A percentile compares a stretch with the other conserved stretches of the same genome.
Evolutionary conservation across 2,329 filamentous ascomycete genomes (phyloP).

Genomic region (Exserohilum rostratum): DNA sequence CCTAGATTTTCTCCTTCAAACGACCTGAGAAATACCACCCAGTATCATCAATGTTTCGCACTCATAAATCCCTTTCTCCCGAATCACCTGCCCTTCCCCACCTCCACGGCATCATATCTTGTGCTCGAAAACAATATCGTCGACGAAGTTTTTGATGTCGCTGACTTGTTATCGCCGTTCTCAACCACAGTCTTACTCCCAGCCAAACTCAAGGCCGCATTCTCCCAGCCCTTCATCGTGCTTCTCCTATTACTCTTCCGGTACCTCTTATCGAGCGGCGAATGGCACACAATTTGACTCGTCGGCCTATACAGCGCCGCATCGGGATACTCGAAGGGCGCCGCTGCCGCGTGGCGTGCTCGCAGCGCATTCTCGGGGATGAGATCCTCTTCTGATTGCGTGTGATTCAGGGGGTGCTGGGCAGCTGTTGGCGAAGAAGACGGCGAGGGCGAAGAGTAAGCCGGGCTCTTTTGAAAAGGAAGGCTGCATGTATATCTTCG

Average conservation of each 20-base stretch:
- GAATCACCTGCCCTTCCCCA: neutral
- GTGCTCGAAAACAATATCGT: neutral
- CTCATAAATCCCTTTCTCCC: no score
- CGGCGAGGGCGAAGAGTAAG: neutral
- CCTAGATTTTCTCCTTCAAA: no score
- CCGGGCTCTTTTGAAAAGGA: neutral
- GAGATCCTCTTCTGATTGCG: conserved; percentile 8
- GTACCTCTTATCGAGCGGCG: conserved; percentile 8
- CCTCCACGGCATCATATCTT: neutral
- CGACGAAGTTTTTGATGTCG: neutral
- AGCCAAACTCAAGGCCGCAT: neutral
- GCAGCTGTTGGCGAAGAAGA: neutral
- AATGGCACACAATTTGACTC: conserved; percentile 6
- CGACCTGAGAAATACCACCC: no score
- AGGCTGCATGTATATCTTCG: conserved; percentile 1
- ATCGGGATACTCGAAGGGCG: neutral
- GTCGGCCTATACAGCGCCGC: neutral
- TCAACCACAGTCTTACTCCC: neutral
- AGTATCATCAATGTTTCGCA: no score
- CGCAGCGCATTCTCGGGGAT: conserved; percentile 2
- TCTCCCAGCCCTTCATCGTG: neutral
- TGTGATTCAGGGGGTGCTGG: neutral
- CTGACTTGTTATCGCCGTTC: neutral
- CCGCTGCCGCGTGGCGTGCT: neutral
- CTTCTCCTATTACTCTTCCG: neutral